Percentiles rank a stretch among this genome's conserved stretches.
phyloP scores from a whole-genome alignment of 1,284 basidiomycete genomes.

The Pascua guehoae region DNA sequence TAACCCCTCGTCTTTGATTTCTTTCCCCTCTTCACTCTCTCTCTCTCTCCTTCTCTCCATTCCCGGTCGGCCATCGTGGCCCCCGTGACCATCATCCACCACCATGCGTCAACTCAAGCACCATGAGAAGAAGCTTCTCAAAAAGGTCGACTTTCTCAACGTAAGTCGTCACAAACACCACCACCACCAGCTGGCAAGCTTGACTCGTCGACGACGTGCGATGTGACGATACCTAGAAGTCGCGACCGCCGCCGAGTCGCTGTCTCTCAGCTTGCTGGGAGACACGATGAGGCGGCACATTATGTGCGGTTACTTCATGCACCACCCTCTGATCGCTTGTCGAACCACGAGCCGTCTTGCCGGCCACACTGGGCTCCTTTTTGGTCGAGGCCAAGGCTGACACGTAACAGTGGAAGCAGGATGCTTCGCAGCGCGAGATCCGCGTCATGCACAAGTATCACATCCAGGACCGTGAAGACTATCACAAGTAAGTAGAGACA shows the following conservation, averaged over 20 bases:
- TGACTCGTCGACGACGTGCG: neutral
- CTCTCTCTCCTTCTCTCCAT: too few relatives aligned
- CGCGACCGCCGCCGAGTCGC: too few relatives aligned
- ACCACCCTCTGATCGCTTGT: too few relatives aligned
- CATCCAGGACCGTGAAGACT: conserved; percentile 90
- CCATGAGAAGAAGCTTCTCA: conserved; percentile 89
- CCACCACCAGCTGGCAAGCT: neutral
- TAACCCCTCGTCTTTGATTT: too few relatives aligned
- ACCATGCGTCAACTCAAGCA: conserved; percentile 82
- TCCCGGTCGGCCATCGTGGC: too few relatives aligned
- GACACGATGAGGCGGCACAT: too few relatives aligned
- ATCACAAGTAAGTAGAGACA: conserved; percentile 72
- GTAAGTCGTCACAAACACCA: conserved; percentile 52
- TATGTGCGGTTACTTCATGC: too few relatives aligned
- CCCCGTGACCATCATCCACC: neutral
- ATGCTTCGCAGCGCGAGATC: conserved; percentile 85
- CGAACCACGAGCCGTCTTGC: too few relatives aligned
- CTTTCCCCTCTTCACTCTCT: too few relatives aligned
- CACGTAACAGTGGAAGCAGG: conserved; percentile 84
- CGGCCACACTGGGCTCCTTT: too few relatives aligned
- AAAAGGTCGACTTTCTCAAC: conserved; percentile 90
- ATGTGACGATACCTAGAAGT: neutral
- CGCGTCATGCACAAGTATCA: conserved; percentile 96
- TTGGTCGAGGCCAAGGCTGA: neutral
- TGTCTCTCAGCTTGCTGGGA: too few relatives aligned